Evolutionary conservation across 2,329 filamentous ascomycete genomes (phyloP), one percentile per base, ranked within the genome.

Genomic region (Xylaria digitata): DNA sequence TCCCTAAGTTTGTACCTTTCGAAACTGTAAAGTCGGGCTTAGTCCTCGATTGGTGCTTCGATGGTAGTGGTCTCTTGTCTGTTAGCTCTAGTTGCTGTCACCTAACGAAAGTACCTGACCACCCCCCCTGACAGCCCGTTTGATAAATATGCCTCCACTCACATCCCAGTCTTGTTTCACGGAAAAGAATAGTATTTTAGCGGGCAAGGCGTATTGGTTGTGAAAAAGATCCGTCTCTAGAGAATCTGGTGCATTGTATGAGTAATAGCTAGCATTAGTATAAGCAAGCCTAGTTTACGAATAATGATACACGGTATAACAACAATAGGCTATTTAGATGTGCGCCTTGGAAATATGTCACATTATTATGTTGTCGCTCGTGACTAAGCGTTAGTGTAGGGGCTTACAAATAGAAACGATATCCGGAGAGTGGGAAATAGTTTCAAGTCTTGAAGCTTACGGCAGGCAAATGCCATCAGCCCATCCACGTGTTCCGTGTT

Each of bases 191-290:
- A 40, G 37, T 40, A 13, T 40, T 40, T 40, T 13, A 15, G 37
- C 11, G 30, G 43, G 17, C 30, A 13, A 48, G 55, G 43, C 19
- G 43, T n/a, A 34, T 34, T n/a, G 40, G 43, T 48, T 6, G n/a
- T n/a, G 30, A 13, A 19, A 48, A 6, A 8, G 13, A 40, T 40
- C 19, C 13, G 17, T 42, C 11, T 40, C n/a, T 21, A 32, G 55
- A 23, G 34, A 6, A n/a, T 58, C 53, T 7, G 3, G 7, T 26
- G 23, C 26, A 23, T 26, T 43, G 37, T 61, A 56, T 17, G 8
- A 13, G 45, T 56, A 30, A 43, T 34, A 34, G 17, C 43, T 40
- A 46, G 50, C 6, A 61, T 56, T 61, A 56, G 56, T 30, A 65
- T 45, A 43, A 32, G 46, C 49, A 43, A 32, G 46, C 49, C 23